Evolutionary conservation across 345 rosid genomes (phyloP).

Genomic region (Eucalyptus melliodora): DNA sequence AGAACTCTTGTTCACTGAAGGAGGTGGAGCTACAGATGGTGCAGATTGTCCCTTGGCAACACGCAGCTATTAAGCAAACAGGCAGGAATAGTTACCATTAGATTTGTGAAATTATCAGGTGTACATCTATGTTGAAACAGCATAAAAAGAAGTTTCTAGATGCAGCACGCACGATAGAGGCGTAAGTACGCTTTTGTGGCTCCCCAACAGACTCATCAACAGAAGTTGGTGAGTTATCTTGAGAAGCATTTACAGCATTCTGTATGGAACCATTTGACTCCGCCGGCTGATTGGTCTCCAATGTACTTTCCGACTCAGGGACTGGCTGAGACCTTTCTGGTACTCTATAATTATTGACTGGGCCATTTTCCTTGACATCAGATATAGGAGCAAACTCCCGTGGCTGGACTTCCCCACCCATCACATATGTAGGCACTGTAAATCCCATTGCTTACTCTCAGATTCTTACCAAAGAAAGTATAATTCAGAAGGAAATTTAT

Average conservation of each 20-base stretch:
- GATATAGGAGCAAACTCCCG: slow-evolving; percentile 18
- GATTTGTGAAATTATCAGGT: background rate
- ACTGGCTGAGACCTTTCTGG: slow-evolving; percentile 34
- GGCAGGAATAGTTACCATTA: background rate
- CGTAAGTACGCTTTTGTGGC: slow-evolving; percentile 57
- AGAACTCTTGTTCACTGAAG: slow-evolving; percentile 16
- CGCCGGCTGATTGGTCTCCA: slow-evolving; percentile 10
- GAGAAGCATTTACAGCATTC: slow-evolving; percentile 2
- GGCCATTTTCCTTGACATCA: slow-evolving; percentile 34
- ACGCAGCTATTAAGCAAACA: slow-evolving; percentile 18
- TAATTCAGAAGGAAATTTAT: background rate
- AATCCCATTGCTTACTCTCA: background rate
- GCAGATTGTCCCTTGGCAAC: slow-evolving; percentile 44
- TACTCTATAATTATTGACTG: slow-evolving; percentile 21
- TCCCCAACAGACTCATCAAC: slow-evolving; percentile 37
- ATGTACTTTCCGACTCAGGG: slow-evolving; percentile 10
- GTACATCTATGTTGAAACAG: background rate
- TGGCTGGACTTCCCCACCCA: slow-evolving; percentile 32
- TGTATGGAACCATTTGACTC: slow-evolving; percentile 26
- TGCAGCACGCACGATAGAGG: slow-evolving; percentile 48
- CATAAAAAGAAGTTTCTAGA: background rate
- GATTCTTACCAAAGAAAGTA: background rate
- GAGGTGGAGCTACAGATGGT: slow-evolving; percentile 15
- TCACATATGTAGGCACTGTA: slow-evolving; percentile 37
- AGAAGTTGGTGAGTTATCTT: slow-evolving; percentile 24